These are phyloP conservation scores for Cladosporium halotolerans DNA, from an alignment of 2,329 filamentous ascomycete species.

Conservation along the genomic window DNA sequence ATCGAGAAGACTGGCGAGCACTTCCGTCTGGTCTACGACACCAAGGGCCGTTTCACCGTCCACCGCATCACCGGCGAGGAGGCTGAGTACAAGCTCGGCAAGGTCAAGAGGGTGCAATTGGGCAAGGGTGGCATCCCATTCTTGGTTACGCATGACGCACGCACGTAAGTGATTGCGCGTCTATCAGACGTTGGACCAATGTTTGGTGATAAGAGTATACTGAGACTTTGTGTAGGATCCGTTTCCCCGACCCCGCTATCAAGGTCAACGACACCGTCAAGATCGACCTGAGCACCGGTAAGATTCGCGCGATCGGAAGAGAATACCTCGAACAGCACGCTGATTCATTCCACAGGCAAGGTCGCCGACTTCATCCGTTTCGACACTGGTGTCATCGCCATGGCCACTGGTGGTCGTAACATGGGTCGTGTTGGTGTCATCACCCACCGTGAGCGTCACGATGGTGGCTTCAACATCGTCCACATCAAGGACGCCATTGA, in stretches of 20 bases:
- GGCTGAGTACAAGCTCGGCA: slow-evolving; percentile 99
- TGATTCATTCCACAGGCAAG: slow-evolving; percentile 48
- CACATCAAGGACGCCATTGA: slow-evolving; percentile 97
- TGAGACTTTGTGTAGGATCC: slow-evolving; percentile 63
- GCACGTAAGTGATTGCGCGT: slow-evolving; percentile 98
- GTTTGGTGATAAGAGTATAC: slow-evolving; percentile 60
- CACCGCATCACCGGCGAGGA: slow-evolving; percentile 98
- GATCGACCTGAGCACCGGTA: slow-evolving; percentile 88
- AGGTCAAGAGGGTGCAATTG: slow-evolving; percentile 99
- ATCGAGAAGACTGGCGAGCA: slow-evolving; percentile 99
- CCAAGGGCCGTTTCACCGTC: slow-evolving; percentile 99
- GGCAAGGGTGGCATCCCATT: slow-evolving; percentile 99
- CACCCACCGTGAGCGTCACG: slow-evolving; percentile 99
- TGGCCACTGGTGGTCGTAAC: slow-evolving; percentile 99
- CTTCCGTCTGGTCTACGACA: slow-evolving; percentile 99
- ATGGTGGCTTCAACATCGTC: slow-evolving; percentile 99
- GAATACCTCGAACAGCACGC: not conserved
- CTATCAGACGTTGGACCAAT: slow-evolving; percentile 99
- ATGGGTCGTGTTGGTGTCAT: slow-evolving; percentile 99
- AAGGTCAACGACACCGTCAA: slow-evolving; percentile 99
- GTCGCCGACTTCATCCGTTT: slow-evolving; percentile 97
- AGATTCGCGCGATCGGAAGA: slow-evolving; percentile 8
- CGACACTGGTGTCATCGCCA: slow-evolving; percentile 95
- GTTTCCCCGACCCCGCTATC: slow-evolving; percentile 96
- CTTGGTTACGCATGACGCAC: slow-evolving; percentile 99